Evolutionary conservation across 2,329 filamentous ascomycete species (phyloP), one percentile per base, ranked within the genome.

Genomic region (Cladobotryum protrusum): DNA sequence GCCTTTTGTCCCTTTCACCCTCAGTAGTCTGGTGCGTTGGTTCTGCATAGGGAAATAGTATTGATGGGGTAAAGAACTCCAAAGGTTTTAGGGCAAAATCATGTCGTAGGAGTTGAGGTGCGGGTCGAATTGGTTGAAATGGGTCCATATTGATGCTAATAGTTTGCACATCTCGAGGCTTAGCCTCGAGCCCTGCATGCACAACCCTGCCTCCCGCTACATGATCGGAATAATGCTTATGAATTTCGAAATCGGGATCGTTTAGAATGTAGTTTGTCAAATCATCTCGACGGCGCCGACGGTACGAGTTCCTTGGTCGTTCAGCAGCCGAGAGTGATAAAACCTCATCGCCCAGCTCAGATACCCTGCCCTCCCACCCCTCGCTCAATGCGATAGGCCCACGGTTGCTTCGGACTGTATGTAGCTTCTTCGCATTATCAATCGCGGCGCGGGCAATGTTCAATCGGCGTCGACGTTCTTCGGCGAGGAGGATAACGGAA

Each of bases 391-490:
- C 57, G 32, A 59, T 55, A 5, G 66, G 59, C 15, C 60, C 62
- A 20, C 62, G 62, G 24, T 61, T 61, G 24, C 55, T 62, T 52
- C 65, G 63, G 43, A 63, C 65, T 4, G 68, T 69, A 50, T 73
- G 77, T 9, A 81, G 60, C 50, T 72, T 78, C 48, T 74, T 67
- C 18, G 73, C 76, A 67, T 81, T 81, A 4, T 76, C 69, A 34
- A 78, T 68, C 14, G 76, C 74, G 17, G 74, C 67, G 41, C 69
- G 69, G 33, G 76, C 71, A 41, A 77, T 68, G 48, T 74, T 74
- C 53, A 81, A 74, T 20, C 77, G 73, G 50, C 76, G 75, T 52
- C 78, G 72, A 43, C 77, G 76, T 62, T 82, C 78, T 63, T 82
- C 78, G 50, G 78, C 70, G 49, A 82, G 66, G 20, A 78, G 61